Conservation (phyloP, 331 rosid genomes). For the Spiraea crenata region DNA sequence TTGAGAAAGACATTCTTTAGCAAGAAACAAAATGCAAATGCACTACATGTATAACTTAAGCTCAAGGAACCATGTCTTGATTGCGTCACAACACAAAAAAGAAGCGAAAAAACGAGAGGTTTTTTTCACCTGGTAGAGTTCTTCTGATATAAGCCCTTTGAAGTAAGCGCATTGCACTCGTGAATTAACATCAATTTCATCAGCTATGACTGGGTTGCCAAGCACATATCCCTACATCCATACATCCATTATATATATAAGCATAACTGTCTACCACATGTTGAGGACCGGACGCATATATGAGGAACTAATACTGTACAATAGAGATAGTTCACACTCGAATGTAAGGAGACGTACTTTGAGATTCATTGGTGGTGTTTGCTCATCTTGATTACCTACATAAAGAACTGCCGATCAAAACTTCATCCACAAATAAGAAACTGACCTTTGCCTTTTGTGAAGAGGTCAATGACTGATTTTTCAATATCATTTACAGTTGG, state of each 20-base stretch:
- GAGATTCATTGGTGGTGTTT: conserved; percentile 4
- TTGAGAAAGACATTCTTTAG: too few species aligned
- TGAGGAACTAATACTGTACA: not conserved
- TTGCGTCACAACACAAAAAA: not conserved
- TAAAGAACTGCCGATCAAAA: not conserved
- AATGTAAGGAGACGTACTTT: conserved; percentile 8
- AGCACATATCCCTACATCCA: conserved; percentile 23
- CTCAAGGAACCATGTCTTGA: too few species aligned
- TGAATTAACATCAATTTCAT: not conserved
- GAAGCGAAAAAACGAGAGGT: not conserved
- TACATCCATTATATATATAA: not conserved
- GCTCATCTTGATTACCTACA: conserved; percentile 20
- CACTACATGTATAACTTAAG: too few species aligned
- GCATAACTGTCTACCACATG: not conserved
- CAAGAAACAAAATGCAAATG: too few species aligned
- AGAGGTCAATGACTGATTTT: too few species aligned
- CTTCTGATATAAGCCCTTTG: conserved; percentile 24
- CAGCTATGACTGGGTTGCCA: conserved; percentile 10
- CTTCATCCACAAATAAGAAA: not conserved
- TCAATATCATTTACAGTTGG: not conserved
- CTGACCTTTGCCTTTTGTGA: too few species aligned
- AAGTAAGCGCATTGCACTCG: conserved; percentile 11
- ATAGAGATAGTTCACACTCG: not conserved
- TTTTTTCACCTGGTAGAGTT: conserved; percentile 18
- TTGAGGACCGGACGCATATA: not conserved